Percentiles rank a stretch among this genome's conserved stretches.
Conservation (phyloP, 176 grass and related monocot species). For the Oryza glumipatula region DNA sequence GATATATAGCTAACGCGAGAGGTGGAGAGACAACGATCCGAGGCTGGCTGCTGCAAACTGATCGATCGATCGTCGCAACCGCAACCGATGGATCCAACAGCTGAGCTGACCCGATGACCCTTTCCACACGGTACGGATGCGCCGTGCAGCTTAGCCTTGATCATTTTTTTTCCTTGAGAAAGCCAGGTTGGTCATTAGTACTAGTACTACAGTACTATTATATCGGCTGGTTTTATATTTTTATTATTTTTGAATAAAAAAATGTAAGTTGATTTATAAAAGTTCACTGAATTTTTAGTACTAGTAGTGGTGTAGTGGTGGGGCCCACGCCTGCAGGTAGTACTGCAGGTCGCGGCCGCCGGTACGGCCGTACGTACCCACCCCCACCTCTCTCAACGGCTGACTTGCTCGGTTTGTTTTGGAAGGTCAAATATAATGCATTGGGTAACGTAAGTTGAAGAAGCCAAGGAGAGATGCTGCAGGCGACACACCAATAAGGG, state of each 20-base stretch:
- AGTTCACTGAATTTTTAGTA: background rate
- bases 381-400: background rate
- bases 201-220: too few species aligned
- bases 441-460: background rate
- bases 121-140: conserved; percentile 24
- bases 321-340: background rate
- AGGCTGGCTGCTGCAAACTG: background rate
- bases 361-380: conserved; percentile 53
- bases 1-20: conserved; percentile 21
- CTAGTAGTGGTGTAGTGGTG: background rate
- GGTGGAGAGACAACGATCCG: background rate
- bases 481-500: background rate
- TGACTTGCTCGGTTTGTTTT: background rate
- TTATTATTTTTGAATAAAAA: background rate
- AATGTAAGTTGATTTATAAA: background rate
- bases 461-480: background rate
- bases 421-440: conserved; percentile 21
- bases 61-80: background rate
- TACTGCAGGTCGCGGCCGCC: background rate
- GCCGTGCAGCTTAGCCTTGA: background rate
- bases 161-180: too few species aligned
- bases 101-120: conserved; percentile 16
- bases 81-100: conserved; percentile 19
- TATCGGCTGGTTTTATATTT: too few species aligned
- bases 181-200: background rate